Percentiles rank a stretch among this genome's conserved stretches.
phyloP scores from a whole-genome alignment of 2,329 filamentous ascomycete species.

The Ceratocystis lukuohia region DNA sequence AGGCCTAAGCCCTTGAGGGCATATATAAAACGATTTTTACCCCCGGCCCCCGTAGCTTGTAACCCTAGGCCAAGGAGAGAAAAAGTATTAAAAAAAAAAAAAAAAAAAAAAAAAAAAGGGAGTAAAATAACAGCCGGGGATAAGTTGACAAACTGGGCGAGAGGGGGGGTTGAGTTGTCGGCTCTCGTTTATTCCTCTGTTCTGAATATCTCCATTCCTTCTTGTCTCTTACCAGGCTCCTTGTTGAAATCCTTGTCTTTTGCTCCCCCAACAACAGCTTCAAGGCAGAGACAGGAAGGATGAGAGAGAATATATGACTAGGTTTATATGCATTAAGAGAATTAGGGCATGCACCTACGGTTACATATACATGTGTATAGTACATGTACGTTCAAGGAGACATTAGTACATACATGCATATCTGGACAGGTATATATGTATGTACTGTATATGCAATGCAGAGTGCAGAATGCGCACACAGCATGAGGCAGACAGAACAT shows the following conservation, averaged over 20 bases:
- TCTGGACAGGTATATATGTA: not conserved
- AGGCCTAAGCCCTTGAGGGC: not conserved
- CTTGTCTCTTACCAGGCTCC: not conserved
- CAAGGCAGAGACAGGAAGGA: not conserved
- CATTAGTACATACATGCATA: not conserved
- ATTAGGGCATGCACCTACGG: not conserved
- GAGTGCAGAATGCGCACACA: not conserved
- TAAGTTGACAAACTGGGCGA: not conserved
- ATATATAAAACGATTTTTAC: not conserved
- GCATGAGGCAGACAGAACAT: not conserved
- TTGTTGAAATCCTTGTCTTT: not conserved
- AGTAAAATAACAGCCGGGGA: not conserved
- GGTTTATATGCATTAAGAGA: not conserved
- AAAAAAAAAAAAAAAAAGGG: not conserved
- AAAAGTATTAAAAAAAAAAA: not conserved
- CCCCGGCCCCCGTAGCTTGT: no score
- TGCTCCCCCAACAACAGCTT: not conserved
- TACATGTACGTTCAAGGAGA: not conserved
- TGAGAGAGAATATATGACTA: not conserved
- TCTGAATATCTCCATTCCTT: not conserved
- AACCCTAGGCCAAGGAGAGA: not conserved
- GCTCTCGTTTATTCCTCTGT: constrained; percentile 3
- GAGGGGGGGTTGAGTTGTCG: not conserved
- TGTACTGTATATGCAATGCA: not conserved
- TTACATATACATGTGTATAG: not conserved